Evolutionary conservation across 2,329 filamentous ascomycete species (phyloP), one percentile per base, ranked within the genome.

Genomic region (Trichoderma endophyticum): DNA sequence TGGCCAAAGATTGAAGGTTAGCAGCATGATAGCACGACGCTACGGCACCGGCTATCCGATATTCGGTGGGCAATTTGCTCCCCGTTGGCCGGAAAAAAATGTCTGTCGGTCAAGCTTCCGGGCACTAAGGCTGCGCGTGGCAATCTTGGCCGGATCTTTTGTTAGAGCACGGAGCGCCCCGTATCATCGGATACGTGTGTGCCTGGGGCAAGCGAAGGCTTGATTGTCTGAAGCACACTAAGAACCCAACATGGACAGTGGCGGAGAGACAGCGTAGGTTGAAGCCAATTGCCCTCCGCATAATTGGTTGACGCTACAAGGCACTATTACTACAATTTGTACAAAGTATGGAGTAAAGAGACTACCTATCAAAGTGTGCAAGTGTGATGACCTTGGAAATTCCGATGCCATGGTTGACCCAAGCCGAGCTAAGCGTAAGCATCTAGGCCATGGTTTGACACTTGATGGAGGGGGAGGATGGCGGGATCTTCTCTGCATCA

Each of bases 11-110:
- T 32, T 6, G 39, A 51, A 21, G 4, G 11, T 24, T 69, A 69
- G 34, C 28, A n/a, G 15, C 9, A 6, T 26, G 43, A 28, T 48
- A 69, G 66, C 26, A 69, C 56, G 43, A 48, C 66, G 34, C 66
- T 69, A 69, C 66, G 66, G 66, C 66, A 69, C 66, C n/a, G 34
- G n/a, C 56, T 69, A 69, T 69, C 66, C 66, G 66, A 26, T 32
- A 24, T 32, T 51, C 34, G 54, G 66, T 67, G 54, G 56, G 34
- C 26, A 69, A 7, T 24, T 69, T 26, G 56, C 36, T 61, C 43
- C 34, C 56, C 34, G 66, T 69, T 67, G 64, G 63, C 48, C 51
- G 32, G 30, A 34, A 67, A 28, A 34, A 51, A 26, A 6, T 7
- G 9, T 67, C 34, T 24, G 48, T 67, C 64, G 64, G 64, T 39